These are phyloP conservation scores for Nothophytophthora sp. DNA, from an alignment of 352 stramenopile species.

Conservation along the genomic window DNA sequence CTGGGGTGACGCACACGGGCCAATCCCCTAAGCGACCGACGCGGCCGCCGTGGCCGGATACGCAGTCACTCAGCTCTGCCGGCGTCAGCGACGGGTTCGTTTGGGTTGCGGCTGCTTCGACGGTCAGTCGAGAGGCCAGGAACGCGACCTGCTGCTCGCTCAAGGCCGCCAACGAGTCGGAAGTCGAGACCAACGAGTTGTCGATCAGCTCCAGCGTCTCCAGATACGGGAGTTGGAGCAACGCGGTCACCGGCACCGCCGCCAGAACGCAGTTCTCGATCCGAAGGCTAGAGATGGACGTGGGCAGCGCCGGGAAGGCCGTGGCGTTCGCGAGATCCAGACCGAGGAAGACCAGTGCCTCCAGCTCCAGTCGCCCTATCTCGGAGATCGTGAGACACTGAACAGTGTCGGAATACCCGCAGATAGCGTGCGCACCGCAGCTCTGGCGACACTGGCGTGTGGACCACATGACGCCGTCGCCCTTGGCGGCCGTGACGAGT, in stretches of 20 bases:
- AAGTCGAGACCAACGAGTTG: constrained; percentile 5
- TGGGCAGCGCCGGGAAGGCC: constrained; percentile 24
- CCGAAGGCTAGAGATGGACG: constrained; percentile 17
- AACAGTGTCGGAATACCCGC: too few species aligned
- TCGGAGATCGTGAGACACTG: neutral
- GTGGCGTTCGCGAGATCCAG: constrained; percentile 24
- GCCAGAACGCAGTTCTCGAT: constrained; percentile 27
- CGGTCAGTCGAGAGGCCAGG: constrained; percentile 7
- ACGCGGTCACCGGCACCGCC: constrained; percentile 9
- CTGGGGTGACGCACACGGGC: constrained; percentile 21
- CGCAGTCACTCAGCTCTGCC: constrained; percentile 3
- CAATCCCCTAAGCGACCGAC: constrained; percentile 11
- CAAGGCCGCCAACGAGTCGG: constrained; percentile 10
- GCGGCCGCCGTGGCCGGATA: constrained; percentile 6
- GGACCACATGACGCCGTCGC: too few species aligned
- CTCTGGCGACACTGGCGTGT: too few species aligned
- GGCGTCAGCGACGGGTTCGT: neutral
- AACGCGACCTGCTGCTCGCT: constrained; percentile 19
- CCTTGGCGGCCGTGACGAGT: too few species aligned
- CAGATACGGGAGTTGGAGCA: constrained; percentile 17
- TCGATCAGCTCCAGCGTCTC: constrained; percentile 20
- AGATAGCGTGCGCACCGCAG: too few species aligned
- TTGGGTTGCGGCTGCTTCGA: constrained; percentile 1
- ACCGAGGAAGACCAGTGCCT: constrained; percentile 33
- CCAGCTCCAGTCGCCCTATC: too few species aligned